phyloP scores from a whole-genome alignment of 2,329 filamentous ascomycete genomes.

The Exophiala sp. region DNA sequence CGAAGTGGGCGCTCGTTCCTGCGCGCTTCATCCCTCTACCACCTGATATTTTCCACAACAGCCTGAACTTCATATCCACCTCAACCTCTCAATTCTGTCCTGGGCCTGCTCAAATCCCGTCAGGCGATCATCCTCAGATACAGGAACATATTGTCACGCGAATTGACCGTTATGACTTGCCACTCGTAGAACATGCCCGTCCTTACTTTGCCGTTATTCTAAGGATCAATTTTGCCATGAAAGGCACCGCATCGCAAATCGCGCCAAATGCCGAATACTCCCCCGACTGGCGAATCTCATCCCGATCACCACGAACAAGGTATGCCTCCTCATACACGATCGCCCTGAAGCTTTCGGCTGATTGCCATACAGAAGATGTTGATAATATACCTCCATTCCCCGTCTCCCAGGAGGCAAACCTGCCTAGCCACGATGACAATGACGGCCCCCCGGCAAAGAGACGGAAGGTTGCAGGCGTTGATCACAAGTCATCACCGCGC shows the following conservation, averaged over 20 bases:
- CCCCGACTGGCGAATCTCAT: slow-evolving; percentile 21
- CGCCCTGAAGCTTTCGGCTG: slow-evolving; percentile 4
- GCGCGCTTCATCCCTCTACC: slow-evolving; percentile 11
- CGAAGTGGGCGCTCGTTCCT: slow-evolving; percentile 1
- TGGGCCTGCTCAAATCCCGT: slow-evolving; percentile 43
- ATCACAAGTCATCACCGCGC: slow-evolving; percentile 36
- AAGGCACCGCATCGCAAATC: slow-evolving; percentile 22
- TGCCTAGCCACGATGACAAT: slow-evolving; percentile 22
- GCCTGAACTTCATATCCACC: slow-evolving; percentile 16
- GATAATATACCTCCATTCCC: slow-evolving; percentile 12
- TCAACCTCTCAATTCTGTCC: slow-evolving; percentile 38
- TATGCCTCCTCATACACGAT: slow-evolving; percentile 15
- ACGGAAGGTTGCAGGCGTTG: slow-evolving; percentile 38
- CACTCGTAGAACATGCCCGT: slow-evolving; percentile 34
- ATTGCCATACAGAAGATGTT: slow-evolving; percentile 4
- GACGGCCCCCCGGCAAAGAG: slow-evolving; percentile 43
- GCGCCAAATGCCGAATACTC: slow-evolving; percentile 26
- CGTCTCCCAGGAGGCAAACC: slow-evolving; percentile 5
- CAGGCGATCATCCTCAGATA: slow-evolving; percentile 32
- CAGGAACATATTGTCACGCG: slow-evolving; percentile 39
- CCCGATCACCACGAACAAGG: slow-evolving; percentile 21
- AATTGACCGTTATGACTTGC: slow-evolving; percentile 33
- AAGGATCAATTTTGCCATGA: slow-evolving; percentile 28
- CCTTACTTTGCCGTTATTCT: slow-evolving; percentile 16
- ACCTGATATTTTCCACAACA: slow-evolving; percentile 16